Percentiles rank a stretch among this genome's conserved stretches.
phyloP scores from a whole-genome alignment of 148 eudicot species.

The Cornus florida region DNA sequence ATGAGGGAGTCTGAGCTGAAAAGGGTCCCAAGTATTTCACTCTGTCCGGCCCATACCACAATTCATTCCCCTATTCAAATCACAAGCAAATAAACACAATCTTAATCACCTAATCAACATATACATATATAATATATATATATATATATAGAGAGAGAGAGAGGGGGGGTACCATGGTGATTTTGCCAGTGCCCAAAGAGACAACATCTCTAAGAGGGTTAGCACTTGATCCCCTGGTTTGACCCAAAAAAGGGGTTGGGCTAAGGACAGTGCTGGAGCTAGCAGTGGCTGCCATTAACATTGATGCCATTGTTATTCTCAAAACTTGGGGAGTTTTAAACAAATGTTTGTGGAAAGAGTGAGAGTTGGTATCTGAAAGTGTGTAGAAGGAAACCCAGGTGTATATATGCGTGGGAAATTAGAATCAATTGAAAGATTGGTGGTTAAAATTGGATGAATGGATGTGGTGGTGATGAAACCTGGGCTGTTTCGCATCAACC shows the following conservation, averaged over 20 bases:
- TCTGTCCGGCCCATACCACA: conserved; percentile 95
- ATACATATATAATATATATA: no score
- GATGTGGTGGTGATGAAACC: conserved; percentile 41
- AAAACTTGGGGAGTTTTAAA: background rate
- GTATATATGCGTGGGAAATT: conserved; percentile 16
- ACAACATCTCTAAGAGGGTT: conserved; percentile 71
- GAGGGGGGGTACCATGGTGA: conserved; percentile 58
- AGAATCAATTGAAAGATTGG: conserved; percentile 23
- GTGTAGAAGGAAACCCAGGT: background rate
- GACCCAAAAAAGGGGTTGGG: conserved; percentile 82
- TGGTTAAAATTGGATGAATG: conserved; percentile 34
- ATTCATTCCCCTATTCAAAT: conserved; percentile 55
- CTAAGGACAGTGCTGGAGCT: conserved; percentile 62
- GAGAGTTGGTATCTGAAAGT: conserved; percentile 13
- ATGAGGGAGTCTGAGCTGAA: conserved; percentile 91
- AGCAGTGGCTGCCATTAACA: conserved; percentile 42
- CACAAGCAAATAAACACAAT: conserved; percentile 3
- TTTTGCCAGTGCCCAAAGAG: conserved; percentile 57
- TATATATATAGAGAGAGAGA: background rate
- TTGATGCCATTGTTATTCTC: conserved; percentile 42
- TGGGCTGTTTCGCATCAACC: conserved; percentile 27
- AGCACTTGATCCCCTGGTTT: conserved; percentile 44
- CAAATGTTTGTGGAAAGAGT: background rate
- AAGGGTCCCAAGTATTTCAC: conserved; percentile 91
- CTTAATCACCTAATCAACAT: background rate